Conservation (phyloP, 495 filamentous ascomycete species). For the Podospora pseudopauciseta region DNA sequence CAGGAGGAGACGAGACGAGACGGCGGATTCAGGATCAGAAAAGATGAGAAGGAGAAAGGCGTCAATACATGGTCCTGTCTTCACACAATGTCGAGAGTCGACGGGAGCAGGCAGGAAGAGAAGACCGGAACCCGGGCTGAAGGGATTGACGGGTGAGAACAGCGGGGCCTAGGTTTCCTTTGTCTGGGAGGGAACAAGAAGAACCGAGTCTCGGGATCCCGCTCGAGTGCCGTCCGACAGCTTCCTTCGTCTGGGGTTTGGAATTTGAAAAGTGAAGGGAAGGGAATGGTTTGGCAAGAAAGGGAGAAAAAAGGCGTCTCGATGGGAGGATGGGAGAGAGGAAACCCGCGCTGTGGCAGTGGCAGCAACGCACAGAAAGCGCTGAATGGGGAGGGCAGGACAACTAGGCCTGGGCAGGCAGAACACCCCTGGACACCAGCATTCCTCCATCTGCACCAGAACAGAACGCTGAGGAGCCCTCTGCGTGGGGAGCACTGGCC, state of each 20-base stretch:
- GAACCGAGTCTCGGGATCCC: conserved; percentile 16
- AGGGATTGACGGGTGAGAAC: not conserved
- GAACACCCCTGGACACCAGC: conserved; percentile 7
- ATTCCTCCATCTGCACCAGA: not conserved
- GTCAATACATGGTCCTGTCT: conserved; percentile 20
- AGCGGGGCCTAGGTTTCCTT: conserved; percentile 17
- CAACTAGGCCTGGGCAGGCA: conserved; percentile 13
- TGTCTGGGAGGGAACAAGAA: conserved; percentile 9
- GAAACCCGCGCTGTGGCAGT: not conserved
- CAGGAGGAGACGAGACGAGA: not conserved
- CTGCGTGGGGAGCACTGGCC: not conserved
- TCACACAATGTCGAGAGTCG: conserved; percentile 1
- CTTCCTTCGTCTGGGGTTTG: conserved; percentile 1
- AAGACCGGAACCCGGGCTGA: not conserved
- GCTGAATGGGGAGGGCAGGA: conserved; percentile 12
- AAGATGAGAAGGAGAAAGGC: conserved; percentile 11
- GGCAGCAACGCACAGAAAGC: conserved; percentile 6
- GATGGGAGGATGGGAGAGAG: not conserved
- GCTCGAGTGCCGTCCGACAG: conserved; percentile 7
- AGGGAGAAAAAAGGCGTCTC: conserved; percentile 2
- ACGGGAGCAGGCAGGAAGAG: not conserved
- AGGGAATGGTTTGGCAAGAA: not conserved
- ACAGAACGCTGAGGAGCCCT: not conserved
- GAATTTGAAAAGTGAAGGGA: not conserved
- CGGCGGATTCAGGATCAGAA: conserved; percentile 5